These are phyloP conservation scores for Erythrobasidium hasegawianum DNA, from an alignment of 1,284 basidiomycete species.

Conservation along the genomic window DNA sequence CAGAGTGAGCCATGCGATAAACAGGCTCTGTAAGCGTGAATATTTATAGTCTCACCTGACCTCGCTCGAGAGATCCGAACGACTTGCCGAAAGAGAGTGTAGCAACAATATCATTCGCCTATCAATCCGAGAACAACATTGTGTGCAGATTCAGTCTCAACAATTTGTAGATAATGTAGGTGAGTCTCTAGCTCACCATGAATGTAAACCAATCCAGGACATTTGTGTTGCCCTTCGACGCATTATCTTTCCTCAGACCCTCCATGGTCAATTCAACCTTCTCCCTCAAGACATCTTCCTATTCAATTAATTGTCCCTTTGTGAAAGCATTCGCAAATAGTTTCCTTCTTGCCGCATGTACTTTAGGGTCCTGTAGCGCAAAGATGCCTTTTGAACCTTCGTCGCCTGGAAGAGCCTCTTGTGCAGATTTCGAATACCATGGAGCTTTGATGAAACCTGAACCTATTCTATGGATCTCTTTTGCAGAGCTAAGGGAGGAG, in stretches of 20 bases:
- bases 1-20: no score
- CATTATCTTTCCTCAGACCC: neutral
- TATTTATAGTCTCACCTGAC: neutral
- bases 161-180: no score
- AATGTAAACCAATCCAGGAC: conserved; percentile 16
- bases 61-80: conserved; percentile 4
- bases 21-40: no score
- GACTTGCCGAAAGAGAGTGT: conserved; percentile 20
- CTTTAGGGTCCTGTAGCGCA: conserved; percentile 6
- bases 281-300: conserved; percentile 12
- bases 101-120: conserved; percentile 23
- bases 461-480: conserved; percentile 17
- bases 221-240: conserved; percentile 7
- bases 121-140: no score
- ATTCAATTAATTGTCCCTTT: neutral
- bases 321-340: conserved; percentile 16
- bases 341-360: conserved; percentile 13
- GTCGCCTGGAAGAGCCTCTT: neutral
- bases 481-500: neutral
- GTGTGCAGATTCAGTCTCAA: no score
- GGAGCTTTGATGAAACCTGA: conserved; percentile 9
- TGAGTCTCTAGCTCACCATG: no score
- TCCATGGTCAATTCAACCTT: conserved; percentile 4
- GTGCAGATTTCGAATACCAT: conserved; percentile 11
- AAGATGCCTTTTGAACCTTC: conserved; percentile 23